Evolutionary conservation across 371 early-diverging fungal species (phyloP).

Genomic region (Antonospora locustae): DNA sequence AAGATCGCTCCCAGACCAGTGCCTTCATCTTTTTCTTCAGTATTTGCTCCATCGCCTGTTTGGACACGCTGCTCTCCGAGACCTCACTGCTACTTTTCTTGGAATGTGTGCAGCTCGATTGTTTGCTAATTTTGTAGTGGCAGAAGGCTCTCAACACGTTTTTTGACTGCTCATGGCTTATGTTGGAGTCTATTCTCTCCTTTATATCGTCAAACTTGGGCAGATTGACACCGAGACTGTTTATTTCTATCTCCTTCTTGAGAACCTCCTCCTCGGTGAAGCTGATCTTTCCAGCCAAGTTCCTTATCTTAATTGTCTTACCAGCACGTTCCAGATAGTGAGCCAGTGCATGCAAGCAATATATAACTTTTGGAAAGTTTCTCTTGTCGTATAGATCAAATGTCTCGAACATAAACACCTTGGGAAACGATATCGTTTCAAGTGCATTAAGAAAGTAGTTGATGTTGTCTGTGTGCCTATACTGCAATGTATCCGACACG

Average conservation of each 20-base stretch:
- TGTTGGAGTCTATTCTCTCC: background rate
- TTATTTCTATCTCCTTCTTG: conserved; percentile 44
- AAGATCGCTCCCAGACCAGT: background rate
- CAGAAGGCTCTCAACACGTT: background rate
- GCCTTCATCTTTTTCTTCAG: conserved; percentile 55
- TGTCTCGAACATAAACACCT: conserved; percentile 83
- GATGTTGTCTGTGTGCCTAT: conserved; percentile 92
- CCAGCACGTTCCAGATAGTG: conserved; percentile 52
- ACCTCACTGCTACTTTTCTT: background rate
- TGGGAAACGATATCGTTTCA: conserved; percentile 65
- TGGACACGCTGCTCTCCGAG: conserved; percentile 49
- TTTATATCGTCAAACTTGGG: conserved; percentile 29
- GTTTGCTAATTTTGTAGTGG: too few species aligned
- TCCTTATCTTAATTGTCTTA: conserved; percentile 30
- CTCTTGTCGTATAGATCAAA: conserved; percentile 94
- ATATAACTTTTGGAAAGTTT: conserved; percentile 95
- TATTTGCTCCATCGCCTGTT: conserved; percentile 62
- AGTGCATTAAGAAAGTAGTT: conserved; percentile 74
- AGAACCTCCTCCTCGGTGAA: conserved; percentile 43
- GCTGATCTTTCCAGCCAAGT: conserved; percentile 21
- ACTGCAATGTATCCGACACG: conserved; percentile 65
- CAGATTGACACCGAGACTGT: conserved; percentile 28
- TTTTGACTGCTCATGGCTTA: background rate
- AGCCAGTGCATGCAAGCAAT: conserved; percentile 92
- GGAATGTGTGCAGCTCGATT: background rate